Conservation (phyloP, 305 asterid species). For the Ilex paraguariensis region DNA sequence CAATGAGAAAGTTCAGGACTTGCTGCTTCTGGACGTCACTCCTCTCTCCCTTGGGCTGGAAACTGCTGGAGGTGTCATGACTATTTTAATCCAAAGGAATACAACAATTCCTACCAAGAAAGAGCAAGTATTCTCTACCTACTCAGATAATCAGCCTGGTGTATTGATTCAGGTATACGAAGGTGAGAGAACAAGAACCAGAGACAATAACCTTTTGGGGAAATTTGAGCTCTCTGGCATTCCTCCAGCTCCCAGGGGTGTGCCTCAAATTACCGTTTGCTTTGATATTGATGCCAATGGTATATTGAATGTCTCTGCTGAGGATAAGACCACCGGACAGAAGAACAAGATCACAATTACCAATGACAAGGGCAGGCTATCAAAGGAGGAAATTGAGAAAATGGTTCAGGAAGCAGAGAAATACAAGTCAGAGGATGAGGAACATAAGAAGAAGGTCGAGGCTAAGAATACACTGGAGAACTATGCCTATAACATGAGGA, state of each 20-base stretch:
- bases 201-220: slow-evolving; percentile 17
- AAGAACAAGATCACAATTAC: slow-evolving; percentile 8
- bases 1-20: no score
- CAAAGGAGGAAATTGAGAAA: slow-evolving; percentile 8
- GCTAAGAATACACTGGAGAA: no score
- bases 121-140: slow-evolving; percentile 3
- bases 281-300: no score
- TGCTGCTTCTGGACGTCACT: no score
- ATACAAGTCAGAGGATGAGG: background rate
- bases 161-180: slow-evolving; percentile 17
- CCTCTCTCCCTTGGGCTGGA: background rate
- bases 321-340: background rate
- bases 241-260: no score
- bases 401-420: slow-evolving; percentile 17
- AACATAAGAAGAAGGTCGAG: no score
- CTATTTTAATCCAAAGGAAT: no score
- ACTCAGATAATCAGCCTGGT: slow-evolving; percentile 19
- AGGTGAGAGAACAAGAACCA: slow-evolving; percentile 13
- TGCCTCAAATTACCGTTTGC: no score
- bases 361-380: background rate
- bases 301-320: slow-evolving; percentile 5
- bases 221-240: background rate
- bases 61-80: slow-evolving; percentile 6
- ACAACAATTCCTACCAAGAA: no score
- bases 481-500: no score